Percentiles rank a stretch among this genome's conserved stretches.
These are phyloP conservation scores for Trapa incisa DNA, from an alignment of 345 rosid genomes.

Conservation along the genomic window DNA sequence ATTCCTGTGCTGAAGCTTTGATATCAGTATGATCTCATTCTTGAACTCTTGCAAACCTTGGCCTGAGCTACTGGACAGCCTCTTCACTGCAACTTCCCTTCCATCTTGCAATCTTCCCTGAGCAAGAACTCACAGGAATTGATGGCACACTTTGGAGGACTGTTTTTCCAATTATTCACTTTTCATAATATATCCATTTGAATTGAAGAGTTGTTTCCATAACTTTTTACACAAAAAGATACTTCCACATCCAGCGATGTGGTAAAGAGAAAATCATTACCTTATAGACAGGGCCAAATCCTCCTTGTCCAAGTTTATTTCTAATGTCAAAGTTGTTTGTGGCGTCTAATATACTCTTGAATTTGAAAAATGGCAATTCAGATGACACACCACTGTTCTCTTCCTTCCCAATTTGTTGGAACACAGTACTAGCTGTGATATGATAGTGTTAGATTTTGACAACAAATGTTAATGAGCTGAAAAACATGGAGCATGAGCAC, in stretches of 20 bases:
- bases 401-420: neutral
- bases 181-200: too few relatives aligned
- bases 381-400: neutral
- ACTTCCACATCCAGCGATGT: neutral
- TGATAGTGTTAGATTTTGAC: neutral
- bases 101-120: constrained; percentile 41
- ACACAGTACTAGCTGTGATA: neutral
- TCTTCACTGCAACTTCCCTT: constrained; percentile 45
- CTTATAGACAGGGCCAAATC: constrained; percentile 10
- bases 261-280: neutral
- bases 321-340: constrained; percentile 1
- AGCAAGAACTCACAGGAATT: neutral
- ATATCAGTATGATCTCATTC: constrained; percentile 45
- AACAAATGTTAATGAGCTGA: neutral
- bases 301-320: constrained; percentile 12
- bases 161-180: too few relatives aligned
- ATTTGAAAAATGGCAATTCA: neutral
- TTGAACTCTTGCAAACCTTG: constrained; percentile 49
- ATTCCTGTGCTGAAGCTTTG: constrained; percentile 54
- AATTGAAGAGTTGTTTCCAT: too few relatives aligned
- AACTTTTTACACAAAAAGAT: too few relatives aligned
- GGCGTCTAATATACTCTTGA: constrained; percentile 1
- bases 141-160: too few relatives aligned
- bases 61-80: constrained; percentile 38
- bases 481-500: too few relatives aligned